A percentile compares a stretch with the other conserved stretches of the same genome.
These are phyloP conservation scores for Globisporangium acanthophoron DNA, from an alignment of 352 stramenopile genomes.

Conservation along the genomic window DNA sequence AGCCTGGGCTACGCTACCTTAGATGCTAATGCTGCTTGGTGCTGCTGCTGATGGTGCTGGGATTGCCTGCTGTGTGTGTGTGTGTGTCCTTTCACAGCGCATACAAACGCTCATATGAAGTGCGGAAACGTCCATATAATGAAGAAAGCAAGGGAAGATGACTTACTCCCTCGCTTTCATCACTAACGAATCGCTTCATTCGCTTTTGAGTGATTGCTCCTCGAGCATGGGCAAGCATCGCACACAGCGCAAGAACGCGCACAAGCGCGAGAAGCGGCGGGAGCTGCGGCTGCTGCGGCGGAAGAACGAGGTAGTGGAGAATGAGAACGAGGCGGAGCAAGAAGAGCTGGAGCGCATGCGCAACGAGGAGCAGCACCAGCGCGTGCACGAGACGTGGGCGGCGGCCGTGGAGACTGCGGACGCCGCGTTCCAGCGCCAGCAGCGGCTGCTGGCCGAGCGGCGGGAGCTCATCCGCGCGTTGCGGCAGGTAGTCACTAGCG, in stretches of 20 bases:
- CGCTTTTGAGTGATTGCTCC: not conserved
- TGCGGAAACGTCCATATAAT: too few relatives aligned
- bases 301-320: not conserved
- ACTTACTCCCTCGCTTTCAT: too few relatives aligned
- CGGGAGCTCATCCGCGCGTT: conserved; percentile 43
- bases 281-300: conserved; percentile 23
- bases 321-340: conserved; percentile 30
- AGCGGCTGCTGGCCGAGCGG: conserved; percentile 42
- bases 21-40: too few relatives aligned
- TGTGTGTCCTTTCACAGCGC: too few relatives aligned
- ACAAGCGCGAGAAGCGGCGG: conserved; percentile 68
- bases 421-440: conserved; percentile 38
- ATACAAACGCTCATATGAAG: too few relatives aligned
- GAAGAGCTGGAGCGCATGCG: conserved; percentile 45
- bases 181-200: not conserved
- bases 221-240: conserved; percentile 18
- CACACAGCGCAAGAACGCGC: conserved; percentile 72
- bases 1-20: too few relatives aligned
- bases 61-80: too few relatives aligned
- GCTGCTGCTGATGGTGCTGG: too few relatives aligned
- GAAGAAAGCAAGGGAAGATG: too few relatives aligned
- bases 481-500: conserved; percentile 25
- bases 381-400: conserved; percentile 49
- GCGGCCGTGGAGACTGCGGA: conserved; percentile 29
- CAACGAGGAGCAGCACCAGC: conserved; percentile 53